phyloP scores from a whole-genome alignment of 805 yeast species.

The Brettanomyces sp. region DNA sequence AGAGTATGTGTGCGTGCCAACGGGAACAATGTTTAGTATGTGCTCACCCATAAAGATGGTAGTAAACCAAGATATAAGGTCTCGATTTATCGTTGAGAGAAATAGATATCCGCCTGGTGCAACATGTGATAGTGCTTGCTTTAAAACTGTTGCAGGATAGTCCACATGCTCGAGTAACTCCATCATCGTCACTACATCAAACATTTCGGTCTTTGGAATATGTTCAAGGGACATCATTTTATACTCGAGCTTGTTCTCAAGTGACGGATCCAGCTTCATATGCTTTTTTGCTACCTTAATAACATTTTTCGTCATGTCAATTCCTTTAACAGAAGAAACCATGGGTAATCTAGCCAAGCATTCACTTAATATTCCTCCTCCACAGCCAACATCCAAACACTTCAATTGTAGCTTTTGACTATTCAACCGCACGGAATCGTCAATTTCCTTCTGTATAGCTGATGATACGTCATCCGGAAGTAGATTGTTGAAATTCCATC shows the following conservation, averaged over 20 bases:
- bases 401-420: conserved; percentile 29
- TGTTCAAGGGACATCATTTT: conserved; percentile 55
- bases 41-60: conserved; percentile 88
- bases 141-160: conserved; percentile 64
- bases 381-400: conserved; percentile 91
- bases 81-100: conserved; percentile 87
- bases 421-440: conserved; percentile 31
- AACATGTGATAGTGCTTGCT: conserved; percentile 58
- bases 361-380: conserved; percentile 93
- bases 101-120: conserved; percentile 79
- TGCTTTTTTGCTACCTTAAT: conserved; percentile 72
- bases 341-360: conserved; percentile 69
- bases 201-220: conserved; percentile 34
- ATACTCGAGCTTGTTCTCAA: conserved; percentile 44
- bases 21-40: conserved; percentile 71
- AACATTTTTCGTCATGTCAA: conserved; percentile 81
- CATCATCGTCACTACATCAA: conserved; percentile 79
- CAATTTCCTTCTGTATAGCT: conserved; percentile 42
- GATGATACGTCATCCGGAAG: conserved; percentile 48
- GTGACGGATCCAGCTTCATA: conserved; percentile 51
- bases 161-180: conserved; percentile 95
- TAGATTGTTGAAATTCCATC: conserved; percentile 52
- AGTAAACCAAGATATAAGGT: conserved; percentile 78
- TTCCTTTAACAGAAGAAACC: conserved; percentile 60
- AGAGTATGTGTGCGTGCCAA: conserved; percentile 81